phyloP scores from a whole-genome alignment of 306 rosid species.

The Fragaria ananassa region DNA sequence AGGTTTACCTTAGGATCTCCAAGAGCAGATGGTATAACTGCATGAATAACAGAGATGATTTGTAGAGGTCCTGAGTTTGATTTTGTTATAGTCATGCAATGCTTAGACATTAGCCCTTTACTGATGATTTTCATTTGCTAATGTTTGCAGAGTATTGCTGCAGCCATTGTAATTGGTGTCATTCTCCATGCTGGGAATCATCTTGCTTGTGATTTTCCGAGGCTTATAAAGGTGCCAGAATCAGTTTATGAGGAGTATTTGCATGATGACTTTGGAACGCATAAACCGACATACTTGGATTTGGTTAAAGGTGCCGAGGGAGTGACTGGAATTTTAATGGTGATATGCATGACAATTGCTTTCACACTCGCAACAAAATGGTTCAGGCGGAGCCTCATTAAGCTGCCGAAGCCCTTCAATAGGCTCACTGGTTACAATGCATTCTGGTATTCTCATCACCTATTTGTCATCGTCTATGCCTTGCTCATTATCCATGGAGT shows the following conservation, averaged over 20 bases:
- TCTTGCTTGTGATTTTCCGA: slow-evolving; percentile 93
- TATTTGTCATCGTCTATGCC: slow-evolving; percentile 80
- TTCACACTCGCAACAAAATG: slow-evolving; percentile 90
- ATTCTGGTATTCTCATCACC: slow-evolving; percentile 99
- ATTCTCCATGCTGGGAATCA: slow-evolving; percentile 89
- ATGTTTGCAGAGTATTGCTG: slow-evolving; percentile 64
- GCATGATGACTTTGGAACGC: slow-evolving; percentile 51
- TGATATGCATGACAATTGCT: slow-evolving; percentile 70
- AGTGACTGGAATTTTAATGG: slow-evolving; percentile 86
- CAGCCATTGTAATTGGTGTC: slow-evolving; percentile 80
- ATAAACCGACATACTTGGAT: slow-evolving; percentile 57
- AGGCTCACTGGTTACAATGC: slow-evolving; percentile 95
- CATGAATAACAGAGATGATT: slow-evolving; percentile 10
- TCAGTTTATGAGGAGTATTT: slow-evolving; percentile 27
- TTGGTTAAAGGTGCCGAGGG: slow-evolving; percentile 69
- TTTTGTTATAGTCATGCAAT: slow-evolving; percentile 1
- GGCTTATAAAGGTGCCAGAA: slow-evolving; percentile 40
- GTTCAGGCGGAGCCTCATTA: slow-evolving; percentile 81
- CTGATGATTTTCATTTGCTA: slow-evolving; percentile 3
- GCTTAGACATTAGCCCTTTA: not conserved
- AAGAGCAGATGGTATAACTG: not conserved
- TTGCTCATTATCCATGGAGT: slow-evolving; percentile 79
- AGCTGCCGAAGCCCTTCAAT: slow-evolving; percentile 86
- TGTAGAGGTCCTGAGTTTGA: slow-evolving; percentile 21
- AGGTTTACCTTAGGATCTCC: slow-evolving; percentile 17